phyloP scores from a whole-genome alignment of 176 grass and related monocot species.

The Musa acuminata region DNA sequence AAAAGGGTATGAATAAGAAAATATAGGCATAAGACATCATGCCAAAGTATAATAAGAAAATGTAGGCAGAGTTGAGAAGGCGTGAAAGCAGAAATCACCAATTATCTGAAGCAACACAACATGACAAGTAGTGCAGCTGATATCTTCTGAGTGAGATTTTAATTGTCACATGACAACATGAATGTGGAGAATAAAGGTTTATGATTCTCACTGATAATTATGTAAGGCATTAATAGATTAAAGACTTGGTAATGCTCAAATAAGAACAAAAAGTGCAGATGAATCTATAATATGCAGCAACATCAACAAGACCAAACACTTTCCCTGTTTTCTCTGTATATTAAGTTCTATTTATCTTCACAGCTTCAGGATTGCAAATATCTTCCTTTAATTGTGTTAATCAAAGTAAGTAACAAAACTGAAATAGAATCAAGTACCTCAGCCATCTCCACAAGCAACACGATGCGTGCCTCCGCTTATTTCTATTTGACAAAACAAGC shows the following conservation, averaged over 20 bases:
- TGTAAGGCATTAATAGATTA: neutral
- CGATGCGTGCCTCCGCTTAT: neutral
- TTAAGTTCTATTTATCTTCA: neutral
- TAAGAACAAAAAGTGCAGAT: neutral
- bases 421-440: neutral
- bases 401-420: neutral
- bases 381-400: neutral
- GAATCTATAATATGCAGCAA: neutral
- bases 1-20: no score
- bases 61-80: neutral
- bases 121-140: neutral
- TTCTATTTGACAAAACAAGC: slow-evolving; percentile 15
- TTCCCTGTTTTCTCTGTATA: neutral
- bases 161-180: neutral
- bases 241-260: neutral
- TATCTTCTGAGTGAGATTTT: neutral
- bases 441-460: slow-evolving; percentile 8
- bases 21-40: neutral
- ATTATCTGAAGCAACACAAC: neutral
- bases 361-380: neutral
- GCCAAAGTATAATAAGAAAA: neutral
- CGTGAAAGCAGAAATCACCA: neutral
- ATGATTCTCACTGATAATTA: no score
- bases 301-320: neutral
- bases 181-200: neutral